Evolutionary conservation across 352 stramenopile species (phyloP).

Genomic region (Phytophthora cajani): DNA sequence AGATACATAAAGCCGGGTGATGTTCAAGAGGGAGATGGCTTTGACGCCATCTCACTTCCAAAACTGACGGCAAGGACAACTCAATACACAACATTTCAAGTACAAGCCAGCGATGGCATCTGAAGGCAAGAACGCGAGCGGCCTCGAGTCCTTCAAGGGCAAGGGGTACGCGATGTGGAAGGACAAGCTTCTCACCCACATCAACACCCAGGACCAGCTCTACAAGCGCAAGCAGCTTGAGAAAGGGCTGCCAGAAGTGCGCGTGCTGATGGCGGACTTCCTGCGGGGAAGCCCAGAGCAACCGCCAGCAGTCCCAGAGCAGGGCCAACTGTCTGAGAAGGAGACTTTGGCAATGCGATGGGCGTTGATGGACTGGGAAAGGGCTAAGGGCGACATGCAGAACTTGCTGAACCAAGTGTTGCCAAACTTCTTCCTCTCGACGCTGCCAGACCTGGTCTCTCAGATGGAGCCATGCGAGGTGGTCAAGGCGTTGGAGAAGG

Average conservation of each 20-base stretch:
- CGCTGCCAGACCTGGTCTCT: neutral
- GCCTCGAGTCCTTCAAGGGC: neutral
- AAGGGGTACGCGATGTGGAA: neutral
- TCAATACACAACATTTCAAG: neutral
- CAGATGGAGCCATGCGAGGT: neutral
- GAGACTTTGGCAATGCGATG: neutral
- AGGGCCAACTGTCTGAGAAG: neutral
- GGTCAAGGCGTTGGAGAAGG: neutral
- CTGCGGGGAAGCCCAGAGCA: neutral
- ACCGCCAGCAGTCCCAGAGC: neutral
- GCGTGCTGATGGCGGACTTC: neutral
- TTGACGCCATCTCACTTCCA: neutral
- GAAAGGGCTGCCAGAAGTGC: neutral
- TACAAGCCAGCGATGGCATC: neutral
- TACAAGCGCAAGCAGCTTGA: neutral
- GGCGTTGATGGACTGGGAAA: neutral
- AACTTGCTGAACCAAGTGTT: neutral
- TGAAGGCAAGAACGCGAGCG: neutral
- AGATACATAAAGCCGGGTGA: neutral
- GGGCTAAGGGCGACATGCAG: neutral
- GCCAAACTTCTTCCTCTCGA: neutral
- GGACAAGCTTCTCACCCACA: neutral
- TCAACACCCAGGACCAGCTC: neutral
- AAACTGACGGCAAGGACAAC: neutral
- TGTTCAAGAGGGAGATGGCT: neutral